Conservation (phyloP, 345 rosid species). For the Brassica carinata region DNA sequence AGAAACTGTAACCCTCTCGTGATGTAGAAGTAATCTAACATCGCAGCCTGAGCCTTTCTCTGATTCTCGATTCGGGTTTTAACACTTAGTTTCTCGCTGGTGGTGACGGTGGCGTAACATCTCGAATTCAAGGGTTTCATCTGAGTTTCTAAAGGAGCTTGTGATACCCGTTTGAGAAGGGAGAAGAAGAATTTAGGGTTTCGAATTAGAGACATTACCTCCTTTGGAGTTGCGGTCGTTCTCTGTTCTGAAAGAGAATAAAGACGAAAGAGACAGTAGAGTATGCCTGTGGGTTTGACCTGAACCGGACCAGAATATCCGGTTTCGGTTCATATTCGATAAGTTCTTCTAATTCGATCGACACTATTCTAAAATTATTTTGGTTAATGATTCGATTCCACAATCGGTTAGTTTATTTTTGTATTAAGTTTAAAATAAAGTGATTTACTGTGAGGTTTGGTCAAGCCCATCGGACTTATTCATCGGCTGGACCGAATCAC, state of each 20-base stretch:
- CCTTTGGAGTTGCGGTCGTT: not conserved
- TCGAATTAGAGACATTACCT: constrained; percentile 8
- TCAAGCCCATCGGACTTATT: no score
- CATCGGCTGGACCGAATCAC: no score
- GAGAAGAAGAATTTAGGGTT: constrained; percentile 19
- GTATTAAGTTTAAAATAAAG: no score
- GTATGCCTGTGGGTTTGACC: not conserved
- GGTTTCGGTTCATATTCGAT: no score
- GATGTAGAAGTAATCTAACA: constrained; percentile 61
- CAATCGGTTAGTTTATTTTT: no score
- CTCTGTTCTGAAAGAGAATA: not conserved
- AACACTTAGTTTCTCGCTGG: constrained; percentile 13
- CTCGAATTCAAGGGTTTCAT: not conserved
- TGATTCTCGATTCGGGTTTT: not conserved
- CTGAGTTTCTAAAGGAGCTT: not conserved
- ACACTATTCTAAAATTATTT: no score
- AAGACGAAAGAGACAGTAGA: not conserved
- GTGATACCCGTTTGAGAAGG: constrained; percentile 9
- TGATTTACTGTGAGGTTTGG: no score
- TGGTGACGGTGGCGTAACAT: constrained; percentile 19
- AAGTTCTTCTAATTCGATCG: no score
- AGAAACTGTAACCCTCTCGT: constrained; percentile 57
- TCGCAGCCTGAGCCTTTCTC: constrained; percentile 54
- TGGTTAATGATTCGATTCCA: no score
- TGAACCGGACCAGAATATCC: no score